A percentile compares a stretch with the other conserved stretches of the same genome.
Evolutionary conservation across 2,329 filamentous ascomycete species (phyloP).

Genomic region (Fusarium marasasianum): DNA sequence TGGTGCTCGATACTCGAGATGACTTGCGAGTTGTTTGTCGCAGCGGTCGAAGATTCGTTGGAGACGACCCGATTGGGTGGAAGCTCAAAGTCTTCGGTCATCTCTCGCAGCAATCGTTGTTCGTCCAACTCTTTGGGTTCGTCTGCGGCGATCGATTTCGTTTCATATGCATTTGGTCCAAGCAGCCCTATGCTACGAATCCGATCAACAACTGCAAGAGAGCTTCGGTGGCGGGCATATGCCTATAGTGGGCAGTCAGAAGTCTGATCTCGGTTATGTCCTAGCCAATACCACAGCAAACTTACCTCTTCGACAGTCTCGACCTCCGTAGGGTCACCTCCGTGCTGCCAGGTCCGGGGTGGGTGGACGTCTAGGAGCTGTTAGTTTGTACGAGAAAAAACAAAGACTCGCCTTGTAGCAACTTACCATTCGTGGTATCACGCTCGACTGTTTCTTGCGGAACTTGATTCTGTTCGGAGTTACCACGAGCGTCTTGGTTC

Average conservation of each 20-base stretch:
- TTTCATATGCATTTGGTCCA: not conserved
- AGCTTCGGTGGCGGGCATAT: not conserved
- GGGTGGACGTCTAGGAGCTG: not conserved
- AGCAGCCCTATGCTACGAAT: not conserved
- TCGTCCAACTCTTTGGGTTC: not conserved
- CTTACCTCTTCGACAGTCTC: not conserved
- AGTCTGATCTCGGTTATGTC: not conserved
- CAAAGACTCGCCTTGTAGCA: no score
- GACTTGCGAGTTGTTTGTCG: not conserved
- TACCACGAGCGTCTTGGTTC: not conserved
- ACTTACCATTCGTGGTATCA: not conserved
- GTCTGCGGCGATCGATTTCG: not conserved
- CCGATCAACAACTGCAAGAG: not conserved
- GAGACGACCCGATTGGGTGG: not conserved
- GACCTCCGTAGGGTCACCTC: not conserved
- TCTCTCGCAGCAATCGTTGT: not conserved
- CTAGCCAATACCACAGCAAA: no score
- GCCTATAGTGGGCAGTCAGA: slow-evolving; percentile 6
- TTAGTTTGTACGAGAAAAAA: not conserved
- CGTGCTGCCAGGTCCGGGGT: not conserved
- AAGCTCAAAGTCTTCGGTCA: not conserved
- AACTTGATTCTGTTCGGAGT: not conserved
- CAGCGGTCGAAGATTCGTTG: not conserved
- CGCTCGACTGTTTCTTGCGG: not conserved
- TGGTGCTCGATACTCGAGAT: not conserved